Evolutionary conservation across 1,139 yeast genomes (phyloP), one percentile per base, ranked within the genome.

Genomic region (Suzukiozyma palmioleophila): DNA sequence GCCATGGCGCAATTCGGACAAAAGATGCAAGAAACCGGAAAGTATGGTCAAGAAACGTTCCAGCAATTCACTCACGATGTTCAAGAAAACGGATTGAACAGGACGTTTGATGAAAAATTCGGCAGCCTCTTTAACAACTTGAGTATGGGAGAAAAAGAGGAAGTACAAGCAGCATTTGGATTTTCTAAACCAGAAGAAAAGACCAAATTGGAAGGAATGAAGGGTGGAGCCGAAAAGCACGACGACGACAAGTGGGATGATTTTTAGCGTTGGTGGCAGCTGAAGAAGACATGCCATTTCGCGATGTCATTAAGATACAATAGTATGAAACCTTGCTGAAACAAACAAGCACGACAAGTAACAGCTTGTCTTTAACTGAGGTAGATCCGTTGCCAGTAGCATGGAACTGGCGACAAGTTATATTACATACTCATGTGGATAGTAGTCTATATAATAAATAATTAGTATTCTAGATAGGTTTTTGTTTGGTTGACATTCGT

Each of bases 1-100:
- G 98, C 97, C 22, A 86, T 94, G 78, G 84, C 89, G 43, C 97
- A 92, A 66, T 92, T 90, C 67, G 97, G 97, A 35, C 95, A 86
- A 59, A 87, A 81, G 56, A 85, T 90, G 73, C 95, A 85, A 57
- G 95, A 88, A 53, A 88, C 97, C 1, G 88, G 95, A 29, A 76
- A 73, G 47, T 82, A 79, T 52, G 84, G 84, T 3, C 74, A 69
- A 46, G 78, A 82, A 51, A 82, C 84, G 9, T 81, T 82, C 62
- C 78, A 75, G 49, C 69, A 69, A 21, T 79, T 83, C 53, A 82
- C 90, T 7, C 62, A 71, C 38, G 78, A 71, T 41, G 46, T 62
- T 31, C 62, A 63, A 49, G 60, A 51, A 42, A 60, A 57, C 42
- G 70, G 63, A 25, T 54, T 56, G 46, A 63, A 51, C 57, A 64